Conservation (phyloP, 1,139 yeast genomes). For the Geotrichum fermentans region DNA sequence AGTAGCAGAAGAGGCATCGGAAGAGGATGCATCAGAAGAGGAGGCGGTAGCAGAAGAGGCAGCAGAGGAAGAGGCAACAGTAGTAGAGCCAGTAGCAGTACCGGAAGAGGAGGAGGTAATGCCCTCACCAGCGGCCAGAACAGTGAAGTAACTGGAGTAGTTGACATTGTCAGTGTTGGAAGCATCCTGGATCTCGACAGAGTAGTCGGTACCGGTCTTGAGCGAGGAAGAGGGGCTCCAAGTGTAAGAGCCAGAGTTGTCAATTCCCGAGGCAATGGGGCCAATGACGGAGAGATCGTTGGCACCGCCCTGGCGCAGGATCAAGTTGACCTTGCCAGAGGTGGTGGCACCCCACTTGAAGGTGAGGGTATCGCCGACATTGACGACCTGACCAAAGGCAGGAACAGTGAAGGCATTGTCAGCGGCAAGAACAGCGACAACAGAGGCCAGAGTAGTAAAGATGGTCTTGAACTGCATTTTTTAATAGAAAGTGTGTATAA, state of each 20-base stretch:
- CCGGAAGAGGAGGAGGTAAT: conserved; percentile 25
- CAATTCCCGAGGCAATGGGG: conserved; percentile 33
- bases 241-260: conserved; percentile 32
- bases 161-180: conserved; percentile 23
- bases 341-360: conserved; percentile 34
- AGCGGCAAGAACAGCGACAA: conserved; percentile 31
- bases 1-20: conserved; percentile 14
- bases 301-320: conserved; percentile 33
- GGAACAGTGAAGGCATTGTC: conserved; percentile 32
- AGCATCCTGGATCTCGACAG: conserved; percentile 34
- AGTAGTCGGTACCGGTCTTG: conserved; percentile 32
- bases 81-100: conserved; percentile 20
- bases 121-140: conserved; percentile 30
- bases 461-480: conserved; percentile 21
- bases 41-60: conserved; percentile 20
- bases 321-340: conserved; percentile 31
- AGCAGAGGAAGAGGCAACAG: conserved; percentile 33
- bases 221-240: conserved; percentile 32
- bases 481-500: neutral
- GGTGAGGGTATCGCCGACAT: conserved; percentile 27
- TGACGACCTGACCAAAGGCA: conserved; percentile 31
- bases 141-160: conserved; percentile 35
- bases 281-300: conserved; percentile 26
- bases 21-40: conserved; percentile 21
- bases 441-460: conserved; percentile 28